These are phyloP conservation scores for Recurvomyces mirabilis DNA, from an alignment of 495 filamentous ascomycete species.

Conservation along the genomic window DNA sequence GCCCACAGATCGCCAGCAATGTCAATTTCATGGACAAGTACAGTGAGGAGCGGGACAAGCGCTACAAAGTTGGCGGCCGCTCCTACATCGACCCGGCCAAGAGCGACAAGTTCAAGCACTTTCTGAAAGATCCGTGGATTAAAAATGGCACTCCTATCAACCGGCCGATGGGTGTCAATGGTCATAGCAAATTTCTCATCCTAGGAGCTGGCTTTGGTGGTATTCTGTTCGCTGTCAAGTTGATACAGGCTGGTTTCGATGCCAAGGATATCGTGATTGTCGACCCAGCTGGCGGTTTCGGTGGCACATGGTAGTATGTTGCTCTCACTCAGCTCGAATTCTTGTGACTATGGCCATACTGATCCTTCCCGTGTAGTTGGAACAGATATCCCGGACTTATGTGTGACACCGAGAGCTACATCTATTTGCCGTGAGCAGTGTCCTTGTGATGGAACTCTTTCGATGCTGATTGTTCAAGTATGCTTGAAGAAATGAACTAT, in stretches of 20 bases:
- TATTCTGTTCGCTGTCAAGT: conserved; percentile 37
- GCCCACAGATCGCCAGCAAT: conserved; percentile 1
- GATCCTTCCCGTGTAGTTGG: conserved; percentile 44
- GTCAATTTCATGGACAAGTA: conserved; percentile 28
- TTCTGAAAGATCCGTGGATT: conserved; percentile 37
- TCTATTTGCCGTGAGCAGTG: conserved; percentile 49
- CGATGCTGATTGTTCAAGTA: too few species aligned
- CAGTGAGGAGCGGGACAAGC: conserved; percentile 37
- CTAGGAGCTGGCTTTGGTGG: conserved; percentile 44
- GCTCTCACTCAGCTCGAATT: background rate
- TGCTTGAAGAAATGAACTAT: conserved; percentile 51
- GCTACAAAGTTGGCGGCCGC: conserved; percentile 30
- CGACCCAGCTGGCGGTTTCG: conserved; percentile 40
- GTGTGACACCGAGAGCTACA: conserved; percentile 42
- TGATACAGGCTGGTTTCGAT: conserved; percentile 38
- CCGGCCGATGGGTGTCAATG: conserved; percentile 1
- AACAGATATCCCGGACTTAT: conserved; percentile 42
- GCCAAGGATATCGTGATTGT: conserved; percentile 39
- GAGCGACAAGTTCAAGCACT: conserved; percentile 18
- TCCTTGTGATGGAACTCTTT: too few species aligned
- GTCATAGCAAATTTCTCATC: conserved; percentile 8
- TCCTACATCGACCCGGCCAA: conserved; percentile 34
- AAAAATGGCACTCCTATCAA: conserved; percentile 7
- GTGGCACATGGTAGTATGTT: conserved; percentile 48
- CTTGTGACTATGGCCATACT: conserved; percentile 19